phyloP scores from a whole-genome alignment of 331 rosid genomes.

The Quercus phellos region DNA sequence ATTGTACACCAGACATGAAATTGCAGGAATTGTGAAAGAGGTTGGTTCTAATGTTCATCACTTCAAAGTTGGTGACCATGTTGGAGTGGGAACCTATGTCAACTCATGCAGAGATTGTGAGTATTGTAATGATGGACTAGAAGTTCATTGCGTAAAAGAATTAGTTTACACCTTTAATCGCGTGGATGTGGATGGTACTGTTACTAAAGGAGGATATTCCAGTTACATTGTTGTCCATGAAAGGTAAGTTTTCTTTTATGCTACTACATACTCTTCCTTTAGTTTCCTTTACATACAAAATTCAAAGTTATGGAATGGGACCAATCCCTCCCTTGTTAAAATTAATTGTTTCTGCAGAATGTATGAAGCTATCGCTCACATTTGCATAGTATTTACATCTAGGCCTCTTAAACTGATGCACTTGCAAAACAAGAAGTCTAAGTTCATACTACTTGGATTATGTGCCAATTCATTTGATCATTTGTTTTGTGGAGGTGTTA shows the following conservation, averaged over 20 bases:
- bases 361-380: background rate
- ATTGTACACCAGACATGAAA: slow-evolving; percentile 61
- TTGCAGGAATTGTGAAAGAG: slow-evolving; percentile 65
- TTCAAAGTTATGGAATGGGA: background rate
- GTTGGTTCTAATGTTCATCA: slow-evolving; percentile 53
- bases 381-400: background rate
- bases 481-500: background rate
- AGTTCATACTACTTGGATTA: background rate
- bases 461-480: background rate
- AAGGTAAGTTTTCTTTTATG: slow-evolving; percentile 39
- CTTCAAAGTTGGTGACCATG: slow-evolving; percentile 70
- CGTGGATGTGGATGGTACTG: slow-evolving; percentile 64
- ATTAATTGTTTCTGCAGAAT: background rate
- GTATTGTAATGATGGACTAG: slow-evolving; percentile 47
- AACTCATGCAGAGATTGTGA: slow-evolving; percentile 79
- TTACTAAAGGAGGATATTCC: slow-evolving; percentile 88
- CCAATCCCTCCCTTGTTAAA: background rate
- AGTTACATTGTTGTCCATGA: slow-evolving; percentile 65
- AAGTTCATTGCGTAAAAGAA: slow-evolving; percentile 49
- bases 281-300: background rate
- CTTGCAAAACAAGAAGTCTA: background rate
- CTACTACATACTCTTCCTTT: background rate
- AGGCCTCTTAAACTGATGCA: background rate
- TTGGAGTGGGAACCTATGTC: slow-evolving; percentile 81
- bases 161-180: slow-evolving; percentile 52